A percentile compares a stretch with the other conserved stretches of the same genome.
These are phyloP conservation scores for Carnegiea gigantea DNA, from an alignment of 179 eudicot species.

Conservation along the genomic window DNA sequence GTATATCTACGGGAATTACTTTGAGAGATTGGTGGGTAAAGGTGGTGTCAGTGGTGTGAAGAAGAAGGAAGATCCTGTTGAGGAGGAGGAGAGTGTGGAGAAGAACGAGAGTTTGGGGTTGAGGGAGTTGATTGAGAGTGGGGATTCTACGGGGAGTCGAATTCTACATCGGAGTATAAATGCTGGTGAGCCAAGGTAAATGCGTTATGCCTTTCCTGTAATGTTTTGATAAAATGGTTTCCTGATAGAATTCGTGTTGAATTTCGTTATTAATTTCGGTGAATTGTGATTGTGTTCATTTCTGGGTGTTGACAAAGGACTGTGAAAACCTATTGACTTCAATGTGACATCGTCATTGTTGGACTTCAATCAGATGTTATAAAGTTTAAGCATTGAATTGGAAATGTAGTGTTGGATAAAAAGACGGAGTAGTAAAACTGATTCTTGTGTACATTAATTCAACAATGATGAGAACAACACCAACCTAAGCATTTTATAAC, in stretches of 20 bases:
- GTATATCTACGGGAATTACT: conserved; percentile 96
- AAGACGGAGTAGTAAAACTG: background rate
- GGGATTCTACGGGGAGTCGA: conserved; percentile 39
- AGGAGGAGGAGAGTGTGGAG: conserved; percentile 35
- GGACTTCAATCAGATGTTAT: background rate
- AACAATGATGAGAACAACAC: background rate
- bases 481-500: background rate
- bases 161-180: conserved; percentile 70
- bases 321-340: background rate
- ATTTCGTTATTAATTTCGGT: background rate
- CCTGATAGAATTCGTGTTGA: background rate
- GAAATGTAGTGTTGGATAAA: background rate
- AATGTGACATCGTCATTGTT: background rate
- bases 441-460: background rate
- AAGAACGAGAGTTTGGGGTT: conserved; percentile 58
- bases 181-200: conserved; percentile 60
- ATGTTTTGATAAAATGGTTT: background rate
- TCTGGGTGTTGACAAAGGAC: background rate
- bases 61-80: background rate
- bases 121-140: conserved; percentile 70
- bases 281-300: conserved; percentile 3
- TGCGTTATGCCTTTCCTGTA: too few species aligned
- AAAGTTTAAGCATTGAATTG: background rate
- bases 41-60: background rate
- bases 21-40: conserved; percentile 50